Conservation (phyloP, 2,329 filamentous ascomycete genomes). For the Fusarium virguliforme region DNA sequence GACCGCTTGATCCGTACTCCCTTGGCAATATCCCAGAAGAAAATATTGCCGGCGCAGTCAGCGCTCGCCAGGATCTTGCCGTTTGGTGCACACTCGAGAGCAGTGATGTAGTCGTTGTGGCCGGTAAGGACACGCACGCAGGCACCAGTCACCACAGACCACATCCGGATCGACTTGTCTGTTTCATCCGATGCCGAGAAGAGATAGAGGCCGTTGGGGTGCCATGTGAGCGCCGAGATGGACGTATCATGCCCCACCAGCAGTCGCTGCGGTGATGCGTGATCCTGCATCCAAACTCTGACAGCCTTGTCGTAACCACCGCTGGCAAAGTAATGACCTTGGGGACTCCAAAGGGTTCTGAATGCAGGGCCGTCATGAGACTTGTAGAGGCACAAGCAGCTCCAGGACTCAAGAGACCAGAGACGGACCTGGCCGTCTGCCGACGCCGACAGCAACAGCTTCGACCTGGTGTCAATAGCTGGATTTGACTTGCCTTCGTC, state of each 20-base stretch:
- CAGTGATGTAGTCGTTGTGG: slow-evolving; percentile 88
- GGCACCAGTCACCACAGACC: slow-evolving; percentile 89
- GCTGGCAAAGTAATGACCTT: slow-evolving; percentile 94
- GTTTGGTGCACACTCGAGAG: slow-evolving; percentile 87
- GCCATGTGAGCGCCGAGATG: slow-evolving; percentile 93
- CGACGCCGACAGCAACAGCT: slow-evolving; percentile 88
- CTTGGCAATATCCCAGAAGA: slow-evolving; percentile 94
- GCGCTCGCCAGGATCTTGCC: slow-evolving; percentile 93
- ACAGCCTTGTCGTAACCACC: slow-evolving; percentile 92
- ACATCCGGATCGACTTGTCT: slow-evolving; percentile 96
- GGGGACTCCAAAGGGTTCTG: slow-evolving; percentile 90
- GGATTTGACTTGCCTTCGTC: slow-evolving; percentile 62
- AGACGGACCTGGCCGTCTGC: slow-evolving; percentile 90
- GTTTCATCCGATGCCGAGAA: slow-evolving; percentile 91
- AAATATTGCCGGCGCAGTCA: slow-evolving; percentile 89
- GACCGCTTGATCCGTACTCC: slow-evolving; percentile 92
- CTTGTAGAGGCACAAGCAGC: slow-evolving; percentile 94
- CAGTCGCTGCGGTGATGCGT: slow-evolving; percentile 89
- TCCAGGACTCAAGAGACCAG: slow-evolving; percentile 93
- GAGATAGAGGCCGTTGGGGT: slow-evolving; percentile 93
- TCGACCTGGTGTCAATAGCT: slow-evolving; percentile 70
- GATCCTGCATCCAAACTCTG: slow-evolving; percentile 92
- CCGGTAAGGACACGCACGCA: slow-evolving; percentile 94
- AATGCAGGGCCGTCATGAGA: slow-evolving; percentile 92
- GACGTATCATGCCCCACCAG: slow-evolving; percentile 94